Evolutionary conservation across 2,329 filamentous ascomycete species (phyloP).

Genomic region (Penicillium decumbens): DNA sequence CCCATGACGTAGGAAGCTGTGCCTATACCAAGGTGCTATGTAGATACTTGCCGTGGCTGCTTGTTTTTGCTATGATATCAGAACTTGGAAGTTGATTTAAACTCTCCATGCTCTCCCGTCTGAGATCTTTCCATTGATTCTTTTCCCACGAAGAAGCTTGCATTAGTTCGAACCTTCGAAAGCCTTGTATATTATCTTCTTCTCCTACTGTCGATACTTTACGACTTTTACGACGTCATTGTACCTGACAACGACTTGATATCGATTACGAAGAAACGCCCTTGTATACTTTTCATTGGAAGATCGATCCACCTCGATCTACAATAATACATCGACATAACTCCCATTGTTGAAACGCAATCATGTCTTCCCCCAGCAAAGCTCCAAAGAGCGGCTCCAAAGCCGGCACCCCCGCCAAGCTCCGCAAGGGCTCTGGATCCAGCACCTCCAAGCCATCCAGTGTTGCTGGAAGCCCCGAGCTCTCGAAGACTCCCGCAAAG

Average conservation of each 20-base stretch:
- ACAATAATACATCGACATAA: not conserved
- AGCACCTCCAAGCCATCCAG: conserved; percentile 19
- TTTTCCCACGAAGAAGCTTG: conserved; percentile 3
- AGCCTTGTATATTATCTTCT: no score
- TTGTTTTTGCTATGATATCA: conserved; percentile 14
- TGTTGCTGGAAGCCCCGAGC: conserved; percentile 11
- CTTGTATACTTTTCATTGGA: not conserved
- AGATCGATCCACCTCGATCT: not conserved
- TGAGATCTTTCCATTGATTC: not conserved
- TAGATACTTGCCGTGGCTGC: conserved; percentile 4
- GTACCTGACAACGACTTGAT: not conserved
- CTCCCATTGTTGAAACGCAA: not conserved
- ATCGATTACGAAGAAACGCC: not conserved
- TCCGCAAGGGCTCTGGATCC: conserved; percentile 21
- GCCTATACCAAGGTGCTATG: conserved; percentile 6
- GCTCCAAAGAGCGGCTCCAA: conserved; percentile 18
- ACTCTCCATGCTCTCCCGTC: not conserved
- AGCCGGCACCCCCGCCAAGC: conserved; percentile 19
- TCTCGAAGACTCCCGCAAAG: conserved; percentile 20
- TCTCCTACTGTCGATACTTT: not conserved
- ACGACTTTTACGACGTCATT: conserved; percentile 15
- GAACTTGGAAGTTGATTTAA: conserved; percentile 8
- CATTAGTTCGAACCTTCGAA: conserved; percentile 4
- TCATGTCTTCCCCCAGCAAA: conserved; percentile 21
- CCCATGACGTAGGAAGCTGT: conserved; percentile 20